Percentiles rank a stretch among this genome's conserved stretches.
phyloP scores from a whole-genome alignment of 2,329 filamentous ascomycete species.

The Talaromyces sp. region DNA sequence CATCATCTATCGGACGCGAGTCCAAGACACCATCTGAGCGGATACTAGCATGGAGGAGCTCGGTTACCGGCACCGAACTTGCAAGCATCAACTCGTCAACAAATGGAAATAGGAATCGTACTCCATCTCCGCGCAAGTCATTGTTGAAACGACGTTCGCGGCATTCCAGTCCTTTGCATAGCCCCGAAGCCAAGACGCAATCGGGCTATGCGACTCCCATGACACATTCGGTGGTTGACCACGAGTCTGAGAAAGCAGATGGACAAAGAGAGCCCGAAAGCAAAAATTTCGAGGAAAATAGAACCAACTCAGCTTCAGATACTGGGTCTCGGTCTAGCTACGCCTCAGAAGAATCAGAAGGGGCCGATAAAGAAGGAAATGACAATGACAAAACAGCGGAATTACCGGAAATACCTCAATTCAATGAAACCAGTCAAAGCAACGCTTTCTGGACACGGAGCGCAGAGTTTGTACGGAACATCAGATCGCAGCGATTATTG shows the following conservation, averaged over 20 bases:
- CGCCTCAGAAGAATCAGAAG: conserved; percentile 22
- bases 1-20: conserved; percentile 46
- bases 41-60: conserved; percentile 84
- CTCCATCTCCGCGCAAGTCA: conserved; percentile 49
- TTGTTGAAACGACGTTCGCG: conserved; percentile 22
- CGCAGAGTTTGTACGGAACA: conserved; percentile 33
- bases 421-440: conserved; percentile 49
- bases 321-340: conserved; percentile 25
- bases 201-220: conserved; percentile 27
- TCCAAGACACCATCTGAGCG: conserved; percentile 62
- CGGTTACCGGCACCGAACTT: conserved; percentile 54
- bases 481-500: conserved; percentile 19
- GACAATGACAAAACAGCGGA: background rate
- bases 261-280: background rate
- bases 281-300: background rate
- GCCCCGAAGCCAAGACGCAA: conserved; percentile 27
- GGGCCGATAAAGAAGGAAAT: conserved; percentile 2
- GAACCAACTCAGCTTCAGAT: conserved; percentile 18
- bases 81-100: conserved; percentile 38
- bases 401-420: conserved; percentile 21
- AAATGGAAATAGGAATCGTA: conserved; percentile 38
- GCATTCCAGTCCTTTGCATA: conserved; percentile 24
- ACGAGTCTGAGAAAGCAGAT: conserved; percentile 17
- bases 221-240: conserved; percentile 28
- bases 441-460: conserved; percentile 54